Evolutionary conservation across 768 basidiomycete species (phyloP).

Genomic region (Suillus variegatus): DNA sequence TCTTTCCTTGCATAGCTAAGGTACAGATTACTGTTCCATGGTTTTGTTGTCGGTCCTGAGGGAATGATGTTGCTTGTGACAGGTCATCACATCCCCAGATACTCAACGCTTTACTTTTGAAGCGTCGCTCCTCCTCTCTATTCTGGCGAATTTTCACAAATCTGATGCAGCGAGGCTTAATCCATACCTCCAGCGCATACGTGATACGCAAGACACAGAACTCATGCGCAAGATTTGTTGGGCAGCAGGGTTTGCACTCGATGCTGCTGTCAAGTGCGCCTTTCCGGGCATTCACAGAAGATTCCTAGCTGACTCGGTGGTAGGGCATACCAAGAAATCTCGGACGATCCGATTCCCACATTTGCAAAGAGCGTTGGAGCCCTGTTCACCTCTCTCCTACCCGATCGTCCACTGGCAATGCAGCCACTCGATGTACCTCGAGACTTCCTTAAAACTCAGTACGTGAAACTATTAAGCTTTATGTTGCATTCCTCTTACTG

Average conservation of each 20-base stretch:
- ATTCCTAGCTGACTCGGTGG: not conserved
- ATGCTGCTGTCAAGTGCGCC: slow-evolving; percentile 50
- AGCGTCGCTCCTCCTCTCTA: slow-evolving; percentile 56
- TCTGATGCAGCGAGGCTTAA: slow-evolving; percentile 72
- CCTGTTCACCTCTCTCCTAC: slow-evolving; percentile 52
- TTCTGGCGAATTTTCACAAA: slow-evolving; percentile 72
- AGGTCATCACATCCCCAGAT: slow-evolving; percentile 59
- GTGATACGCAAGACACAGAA: slow-evolving; percentile 45
- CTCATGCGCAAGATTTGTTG: slow-evolving; percentile 60
- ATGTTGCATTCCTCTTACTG: slow-evolving; percentile 1
- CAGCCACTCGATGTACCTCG: slow-evolving; percentile 47
- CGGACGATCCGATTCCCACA: slow-evolving; percentile 53
- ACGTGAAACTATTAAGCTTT: slow-evolving; percentile 14
- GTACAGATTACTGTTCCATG: slow-evolving; percentile 29
- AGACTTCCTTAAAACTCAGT: slow-evolving; percentile 63
- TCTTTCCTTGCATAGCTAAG: slow-evolving; percentile 54
- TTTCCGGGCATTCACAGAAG: not conserved
- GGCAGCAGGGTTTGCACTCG: slow-evolving; percentile 55
- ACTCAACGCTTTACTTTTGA: slow-evolving; percentile 62
- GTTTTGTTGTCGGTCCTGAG: not conserved
- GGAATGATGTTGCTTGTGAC: not conserved
- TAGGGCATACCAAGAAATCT: slow-evolving; percentile 59
- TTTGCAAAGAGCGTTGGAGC: slow-evolving; percentile 53
- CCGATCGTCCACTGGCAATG: slow-evolving; percentile 52
- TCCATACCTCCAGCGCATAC: slow-evolving; percentile 58